Conservation (phyloP, 768 basidiomycete genomes). For the Leccinum pellstonianum region DNA sequence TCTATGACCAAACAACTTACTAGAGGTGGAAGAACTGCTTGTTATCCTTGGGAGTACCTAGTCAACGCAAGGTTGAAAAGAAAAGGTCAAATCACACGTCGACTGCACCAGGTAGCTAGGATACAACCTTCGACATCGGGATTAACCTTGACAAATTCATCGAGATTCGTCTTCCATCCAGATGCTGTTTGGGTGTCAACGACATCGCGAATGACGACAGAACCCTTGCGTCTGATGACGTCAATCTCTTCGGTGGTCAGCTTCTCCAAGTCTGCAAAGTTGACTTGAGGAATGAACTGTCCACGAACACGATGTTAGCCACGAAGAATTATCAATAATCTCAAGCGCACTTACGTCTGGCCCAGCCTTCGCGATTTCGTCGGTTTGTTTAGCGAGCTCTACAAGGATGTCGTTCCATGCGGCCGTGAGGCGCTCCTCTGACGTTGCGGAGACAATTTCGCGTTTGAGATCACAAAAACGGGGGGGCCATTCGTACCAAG, state of each 20-base stretch:
- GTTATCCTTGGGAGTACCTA: conserved; percentile 54
- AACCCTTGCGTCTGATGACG: conserved; percentile 53
- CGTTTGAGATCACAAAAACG: conserved; percentile 59
- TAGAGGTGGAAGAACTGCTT: conserved; percentile 77
- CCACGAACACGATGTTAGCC: background rate
- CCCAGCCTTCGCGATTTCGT: conserved; percentile 46
- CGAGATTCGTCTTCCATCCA: conserved; percentile 56
- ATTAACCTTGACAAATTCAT: conserved; percentile 56
- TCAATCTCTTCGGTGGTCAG: conserved; percentile 47
- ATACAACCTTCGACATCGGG: conserved; percentile 50
- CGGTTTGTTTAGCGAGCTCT: conserved; percentile 47
- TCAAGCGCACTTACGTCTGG: conserved; percentile 41
- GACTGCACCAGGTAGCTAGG: background rate
- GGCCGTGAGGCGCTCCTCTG: conserved; percentile 45
- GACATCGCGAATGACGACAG: conserved; percentile 60
- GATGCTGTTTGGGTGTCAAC: conserved; percentile 56
- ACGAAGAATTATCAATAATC: background rate
- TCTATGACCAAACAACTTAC: conserved; percentile 36
- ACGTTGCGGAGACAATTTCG: conserved; percentile 50
- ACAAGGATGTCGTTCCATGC: conserved; percentile 60
- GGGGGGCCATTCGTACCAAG: conserved; percentile 20
- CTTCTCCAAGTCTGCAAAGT: conserved; percentile 51
- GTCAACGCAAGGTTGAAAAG: background rate
- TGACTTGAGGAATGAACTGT: conserved; percentile 62
- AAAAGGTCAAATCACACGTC: background rate